Evolutionary conservation across 257 asterid species (phyloP).

Genomic region (Capsicum chinense): DNA sequence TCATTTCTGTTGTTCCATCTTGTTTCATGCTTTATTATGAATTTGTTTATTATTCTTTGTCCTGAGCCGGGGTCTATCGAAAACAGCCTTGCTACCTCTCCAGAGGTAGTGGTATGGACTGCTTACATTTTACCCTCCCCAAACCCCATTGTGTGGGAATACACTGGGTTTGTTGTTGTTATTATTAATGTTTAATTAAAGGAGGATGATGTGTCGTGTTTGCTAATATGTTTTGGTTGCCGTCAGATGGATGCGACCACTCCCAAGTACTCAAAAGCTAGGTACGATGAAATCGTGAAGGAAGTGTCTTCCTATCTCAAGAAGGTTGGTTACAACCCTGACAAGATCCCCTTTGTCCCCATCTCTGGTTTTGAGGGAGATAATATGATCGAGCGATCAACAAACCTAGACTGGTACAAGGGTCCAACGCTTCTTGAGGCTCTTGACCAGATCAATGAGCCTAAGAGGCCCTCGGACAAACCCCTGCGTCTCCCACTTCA

Average conservation of each 20-base stretch:
- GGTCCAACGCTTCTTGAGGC: conserved; percentile 87
- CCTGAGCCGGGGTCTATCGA: too few relatives aligned
- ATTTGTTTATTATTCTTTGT: too few relatives aligned
- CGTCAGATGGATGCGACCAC: conserved; percentile 85
- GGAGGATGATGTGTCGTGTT: not conserved
- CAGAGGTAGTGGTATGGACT: too few relatives aligned
- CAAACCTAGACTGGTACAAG: conserved; percentile 88
- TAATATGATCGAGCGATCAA: conserved; percentile 77
- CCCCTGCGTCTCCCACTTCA: conserved; percentile 89
- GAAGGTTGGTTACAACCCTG: conserved; percentile 87
- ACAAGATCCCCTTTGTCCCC: conserved; percentile 69
- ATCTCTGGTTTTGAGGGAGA: conserved; percentile 77
- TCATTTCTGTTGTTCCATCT: too few relatives aligned
- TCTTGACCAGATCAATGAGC: conserved; percentile 62
- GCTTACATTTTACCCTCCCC: too few relatives aligned
- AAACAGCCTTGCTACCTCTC: too few relatives aligned
- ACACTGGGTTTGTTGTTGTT: too few relatives aligned
- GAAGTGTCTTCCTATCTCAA: conserved; percentile 81
- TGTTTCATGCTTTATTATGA: too few relatives aligned
- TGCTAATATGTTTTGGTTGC: not conserved
- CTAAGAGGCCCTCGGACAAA: conserved; percentile 87
- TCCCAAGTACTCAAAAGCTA: conserved; percentile 77
- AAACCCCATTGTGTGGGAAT: too few relatives aligned
- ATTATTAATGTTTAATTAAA: too few relatives aligned
- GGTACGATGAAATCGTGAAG: conserved; percentile 76